These are phyloP conservation scores for Talinum fruticosum DNA, from an alignment of 148 eudicot genomes.

Conservation along the genomic window DNA sequence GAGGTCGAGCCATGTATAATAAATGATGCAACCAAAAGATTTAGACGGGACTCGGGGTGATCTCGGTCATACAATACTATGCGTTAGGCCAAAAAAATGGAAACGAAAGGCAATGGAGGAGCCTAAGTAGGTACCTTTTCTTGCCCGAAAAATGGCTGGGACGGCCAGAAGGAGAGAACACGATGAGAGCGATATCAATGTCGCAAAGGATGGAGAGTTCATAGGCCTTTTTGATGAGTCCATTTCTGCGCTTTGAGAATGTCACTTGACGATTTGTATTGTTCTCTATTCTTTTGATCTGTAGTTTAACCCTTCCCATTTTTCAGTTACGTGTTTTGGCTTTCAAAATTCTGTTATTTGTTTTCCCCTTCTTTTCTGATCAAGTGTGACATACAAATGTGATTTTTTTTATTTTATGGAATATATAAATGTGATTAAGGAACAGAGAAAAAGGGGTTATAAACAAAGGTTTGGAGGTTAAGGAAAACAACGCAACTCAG, in stretches of 20 bases:
- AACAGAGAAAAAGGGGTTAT: too few relatives aligned
- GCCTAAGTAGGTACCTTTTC: constrained; percentile 38
- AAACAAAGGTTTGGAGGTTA: too few relatives aligned
- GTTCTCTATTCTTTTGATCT: constrained; percentile 68
- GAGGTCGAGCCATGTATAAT: too few relatives aligned
- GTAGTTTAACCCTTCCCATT: constrained; percentile 77
- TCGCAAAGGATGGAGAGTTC: constrained; percentile 73
- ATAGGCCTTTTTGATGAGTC: constrained; percentile 79
- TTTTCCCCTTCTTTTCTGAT: not conserved
- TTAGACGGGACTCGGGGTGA: too few relatives aligned
- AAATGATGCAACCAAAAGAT: too few relatives aligned
- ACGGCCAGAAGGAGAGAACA: constrained; percentile 76
- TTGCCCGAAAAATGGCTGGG: constrained; percentile 69
- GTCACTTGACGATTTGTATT: constrained; percentile 77
- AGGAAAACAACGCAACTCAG: too few relatives aligned
- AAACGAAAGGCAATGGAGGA: too few relatives aligned
- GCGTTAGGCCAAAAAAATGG: too few relatives aligned
- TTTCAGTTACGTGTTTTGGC: not conserved
- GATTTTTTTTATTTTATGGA: too few relatives aligned
- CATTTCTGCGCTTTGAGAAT: constrained; percentile 76
- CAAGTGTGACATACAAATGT: too few relatives aligned
- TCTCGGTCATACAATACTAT: too few relatives aligned
- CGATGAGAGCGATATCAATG: constrained; percentile 67
- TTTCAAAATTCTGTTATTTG: not conserved
- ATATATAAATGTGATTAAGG: too few relatives aligned